Percentiles rank a stretch among this genome's conserved stretches.
These are phyloP conservation scores for California macrophylla DNA, from an alignment of 441 rosid species.

Conservation along the genomic window DNA sequence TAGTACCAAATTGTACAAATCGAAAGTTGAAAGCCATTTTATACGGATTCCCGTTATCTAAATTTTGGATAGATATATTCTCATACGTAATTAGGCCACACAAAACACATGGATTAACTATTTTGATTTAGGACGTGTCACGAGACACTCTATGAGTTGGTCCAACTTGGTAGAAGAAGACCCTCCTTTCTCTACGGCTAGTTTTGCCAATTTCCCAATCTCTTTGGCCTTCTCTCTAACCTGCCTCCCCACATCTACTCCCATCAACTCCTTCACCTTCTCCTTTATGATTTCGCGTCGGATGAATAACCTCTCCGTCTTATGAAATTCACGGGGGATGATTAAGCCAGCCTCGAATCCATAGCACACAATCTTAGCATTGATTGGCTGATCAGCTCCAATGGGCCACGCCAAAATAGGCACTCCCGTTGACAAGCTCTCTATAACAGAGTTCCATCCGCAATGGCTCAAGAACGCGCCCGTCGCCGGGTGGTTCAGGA, in stretches of 20 bases:
- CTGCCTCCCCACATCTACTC: conserved; percentile 25
- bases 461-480: conserved; percentile 37
- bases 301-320: conserved; percentile 1
- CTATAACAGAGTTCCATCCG: conserved; percentile 38
- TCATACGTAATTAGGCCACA: too few relatives aligned
- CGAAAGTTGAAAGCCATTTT: too few relatives aligned
- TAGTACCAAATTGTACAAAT: too few relatives aligned
- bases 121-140: neutral
- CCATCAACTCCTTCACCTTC: conserved; percentile 31
- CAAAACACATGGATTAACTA: neutral
- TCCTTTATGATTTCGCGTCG: conserved; percentile 16
- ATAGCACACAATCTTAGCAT: conserved; percentile 24
- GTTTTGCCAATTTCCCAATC: neutral
- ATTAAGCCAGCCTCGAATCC: conserved; percentile 21
- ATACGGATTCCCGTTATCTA: too few relatives aligned
- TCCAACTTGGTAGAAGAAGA: neutral
- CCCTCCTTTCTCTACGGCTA: neutral
- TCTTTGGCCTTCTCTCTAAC: conserved; percentile 16
- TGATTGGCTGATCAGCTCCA: conserved; percentile 28
- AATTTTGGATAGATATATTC: too few relatives aligned
- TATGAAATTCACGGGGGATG: conserved; percentile 5
- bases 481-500: conserved; percentile 21
- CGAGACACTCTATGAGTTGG: neutral
- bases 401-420: conserved; percentile 33
- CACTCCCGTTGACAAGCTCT: conserved; percentile 26